phyloP scores from a whole-genome alignment of 2,329 filamentous ascomycete genomes.

The Colletotrichum sp. region DNA sequence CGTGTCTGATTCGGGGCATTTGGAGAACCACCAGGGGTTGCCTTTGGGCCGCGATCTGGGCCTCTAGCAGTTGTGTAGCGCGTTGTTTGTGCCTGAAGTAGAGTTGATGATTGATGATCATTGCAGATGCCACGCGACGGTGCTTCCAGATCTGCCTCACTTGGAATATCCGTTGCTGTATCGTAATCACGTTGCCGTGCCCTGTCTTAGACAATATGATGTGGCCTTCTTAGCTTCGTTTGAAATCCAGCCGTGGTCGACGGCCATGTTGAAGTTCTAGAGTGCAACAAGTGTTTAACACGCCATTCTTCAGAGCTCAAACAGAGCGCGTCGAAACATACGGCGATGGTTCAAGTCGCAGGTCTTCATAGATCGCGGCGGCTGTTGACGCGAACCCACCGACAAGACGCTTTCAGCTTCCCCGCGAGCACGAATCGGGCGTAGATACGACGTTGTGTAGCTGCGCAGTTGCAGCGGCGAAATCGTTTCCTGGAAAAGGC shows the following conservation, averaged over 20 bases:
- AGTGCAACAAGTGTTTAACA: not conserved
- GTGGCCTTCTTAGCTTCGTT: not conserved
- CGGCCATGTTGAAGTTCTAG: not conserved
- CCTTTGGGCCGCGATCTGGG: not conserved
- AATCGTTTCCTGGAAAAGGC: not conserved
- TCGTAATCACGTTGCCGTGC: not conserved
- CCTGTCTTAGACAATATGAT: not conserved
- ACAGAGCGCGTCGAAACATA: not conserved
- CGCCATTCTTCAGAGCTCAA: not conserved
- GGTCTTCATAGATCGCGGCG: not conserved
- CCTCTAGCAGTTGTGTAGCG: not conserved
- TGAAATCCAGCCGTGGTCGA: not conserved
- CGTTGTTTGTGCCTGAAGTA: not conserved
- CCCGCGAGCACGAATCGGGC: not conserved
- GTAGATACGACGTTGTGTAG: not conserved
- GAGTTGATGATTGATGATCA: not conserved
- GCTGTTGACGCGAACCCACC: not conserved
- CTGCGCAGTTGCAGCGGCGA: not conserved
- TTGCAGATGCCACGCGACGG: conserved; percentile 3
- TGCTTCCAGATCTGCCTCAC: not conserved
- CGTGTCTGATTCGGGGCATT: not conserved
- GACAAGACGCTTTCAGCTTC: not conserved
- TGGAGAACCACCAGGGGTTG: not conserved
- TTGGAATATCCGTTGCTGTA: not conserved
- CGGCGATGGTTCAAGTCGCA: not conserved